phyloP scores from a whole-genome alignment of 1,284 basidiomycete species.

The Ceratobasidium sp. region DNA sequence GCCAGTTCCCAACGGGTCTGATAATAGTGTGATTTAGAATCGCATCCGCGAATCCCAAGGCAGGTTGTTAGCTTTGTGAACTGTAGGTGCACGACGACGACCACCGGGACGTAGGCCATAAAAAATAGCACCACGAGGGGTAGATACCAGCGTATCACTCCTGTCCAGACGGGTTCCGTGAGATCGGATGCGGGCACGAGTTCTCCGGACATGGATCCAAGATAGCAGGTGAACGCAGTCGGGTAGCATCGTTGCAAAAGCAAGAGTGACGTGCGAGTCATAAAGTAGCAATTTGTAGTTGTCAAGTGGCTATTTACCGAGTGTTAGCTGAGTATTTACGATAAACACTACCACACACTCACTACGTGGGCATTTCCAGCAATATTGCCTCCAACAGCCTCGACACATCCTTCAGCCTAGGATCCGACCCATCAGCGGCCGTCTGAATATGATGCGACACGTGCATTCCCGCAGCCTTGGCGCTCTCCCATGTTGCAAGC shows the following conservation, averaged over 20 bases:
- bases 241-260: conserved; percentile 14
- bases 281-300: conserved; percentile 31
- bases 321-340: not conserved
- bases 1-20: not conserved
- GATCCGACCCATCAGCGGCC: not conserved
- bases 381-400: conserved; percentile 21
- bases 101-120: not conserved
- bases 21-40: not conserved
- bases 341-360: not conserved
- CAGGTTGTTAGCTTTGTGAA: not conserved
- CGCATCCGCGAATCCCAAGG: not conserved
- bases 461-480: not conserved
- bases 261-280: conserved; percentile 25
- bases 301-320: not conserved
- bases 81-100: not conserved
- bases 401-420: conserved; percentile 5
- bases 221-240: not conserved
- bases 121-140: conserved; percentile 25
- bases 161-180: conserved; percentile 18
- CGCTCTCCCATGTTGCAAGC: conserved; percentile 10
- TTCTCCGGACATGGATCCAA: conserved; percentile 4
- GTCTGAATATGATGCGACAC: conserved; percentile 16
- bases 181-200: not conserved
- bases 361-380: conserved; percentile 32
- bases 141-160: conserved; percentile 12